Percentiles rank a stretch among this genome's conserved stretches.
phyloP scores from a whole-genome alignment of 192 early-diverging fungal species.

The Coemansia sp. region DNA sequence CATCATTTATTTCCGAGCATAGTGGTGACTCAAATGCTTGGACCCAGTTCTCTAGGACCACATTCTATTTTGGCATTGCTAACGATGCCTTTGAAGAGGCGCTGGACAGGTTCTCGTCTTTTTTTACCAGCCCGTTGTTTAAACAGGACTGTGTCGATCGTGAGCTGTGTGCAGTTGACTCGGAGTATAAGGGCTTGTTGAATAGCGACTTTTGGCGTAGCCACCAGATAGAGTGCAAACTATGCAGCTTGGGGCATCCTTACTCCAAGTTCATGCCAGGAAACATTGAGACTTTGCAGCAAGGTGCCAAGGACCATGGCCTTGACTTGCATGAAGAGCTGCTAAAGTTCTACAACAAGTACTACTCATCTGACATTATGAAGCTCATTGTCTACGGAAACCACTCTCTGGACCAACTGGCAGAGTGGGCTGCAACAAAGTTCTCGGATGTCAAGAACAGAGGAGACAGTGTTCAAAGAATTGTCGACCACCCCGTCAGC shows the following conservation, averaged over 20 bases:
- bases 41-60: neutral
- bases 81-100: conserved; percentile 58
- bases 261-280: conserved; percentile 84
- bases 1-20: conserved; percentile 28
- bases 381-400: conserved; percentile 85
- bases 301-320: conserved; percentile 47
- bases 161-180: conserved; percentile 89
- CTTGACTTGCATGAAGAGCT: conserved; percentile 78
- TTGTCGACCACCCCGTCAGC: neutral
- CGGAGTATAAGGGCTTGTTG: conserved; percentile 85
- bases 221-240: neutral
- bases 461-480: conserved; percentile 57
- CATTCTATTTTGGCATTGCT: conserved; percentile 20
- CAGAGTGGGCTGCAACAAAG: conserved; percentile 75
- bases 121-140: conserved; percentile 88
- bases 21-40: conserved; percentile 34
- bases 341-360: conserved; percentile 76
- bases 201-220: conserved; percentile 53
- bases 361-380: conserved; percentile 95
- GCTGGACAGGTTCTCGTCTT: conserved; percentile 74
- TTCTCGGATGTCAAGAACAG: conserved; percentile 80
- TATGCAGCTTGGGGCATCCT: conserved; percentile 66
- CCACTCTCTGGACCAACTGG: conserved; percentile 74
- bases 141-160: conserved; percentile 75
- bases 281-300: conserved; percentile 76